These are phyloP conservation scores for Jatropha multifida DNA, from an alignment of 441 rosid genomes.

Conservation along the genomic window DNA sequence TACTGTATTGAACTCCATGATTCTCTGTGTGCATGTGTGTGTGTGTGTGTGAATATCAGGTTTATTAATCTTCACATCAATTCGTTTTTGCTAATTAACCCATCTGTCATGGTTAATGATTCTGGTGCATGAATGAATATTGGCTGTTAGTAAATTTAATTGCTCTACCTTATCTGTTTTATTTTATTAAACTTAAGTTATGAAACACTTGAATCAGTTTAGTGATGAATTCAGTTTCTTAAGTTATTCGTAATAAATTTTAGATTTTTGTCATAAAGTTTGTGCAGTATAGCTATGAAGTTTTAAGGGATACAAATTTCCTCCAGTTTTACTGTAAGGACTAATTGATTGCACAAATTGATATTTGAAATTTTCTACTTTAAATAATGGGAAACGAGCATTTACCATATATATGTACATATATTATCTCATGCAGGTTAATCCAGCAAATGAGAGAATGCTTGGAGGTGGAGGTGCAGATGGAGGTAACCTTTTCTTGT, in stretches of 20 bases:
- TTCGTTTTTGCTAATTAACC: background rate
- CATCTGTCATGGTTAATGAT: background rate
- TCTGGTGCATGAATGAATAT: background rate
- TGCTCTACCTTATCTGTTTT: background rate
- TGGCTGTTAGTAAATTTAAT: background rate
- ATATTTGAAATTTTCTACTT: background rate
- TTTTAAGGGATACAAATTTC: background rate
- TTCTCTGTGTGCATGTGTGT: background rate
- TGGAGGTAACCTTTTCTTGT: conserved; percentile 51
- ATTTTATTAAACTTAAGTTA: background rate
- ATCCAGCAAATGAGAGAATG: conserved; percentile 83
- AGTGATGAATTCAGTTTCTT: background rate
- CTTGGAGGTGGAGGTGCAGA: conserved; percentile 95
- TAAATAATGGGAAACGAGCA: background rate
- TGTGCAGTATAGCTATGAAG: background rate
- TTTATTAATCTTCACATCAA: background rate
- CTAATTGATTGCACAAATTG: background rate
- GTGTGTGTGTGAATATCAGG: background rate
- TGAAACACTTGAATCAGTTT: background rate
- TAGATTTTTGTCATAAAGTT: background rate
- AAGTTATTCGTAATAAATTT: background rate
- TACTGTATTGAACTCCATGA: too few species aligned
- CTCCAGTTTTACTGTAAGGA: background rate
- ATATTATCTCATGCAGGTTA: conserved; percentile 41
- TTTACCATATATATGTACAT: background rate